phyloP scores from a whole-genome alignment of 73 alveolate species.

The Paramecium primaurelia region DNA sequence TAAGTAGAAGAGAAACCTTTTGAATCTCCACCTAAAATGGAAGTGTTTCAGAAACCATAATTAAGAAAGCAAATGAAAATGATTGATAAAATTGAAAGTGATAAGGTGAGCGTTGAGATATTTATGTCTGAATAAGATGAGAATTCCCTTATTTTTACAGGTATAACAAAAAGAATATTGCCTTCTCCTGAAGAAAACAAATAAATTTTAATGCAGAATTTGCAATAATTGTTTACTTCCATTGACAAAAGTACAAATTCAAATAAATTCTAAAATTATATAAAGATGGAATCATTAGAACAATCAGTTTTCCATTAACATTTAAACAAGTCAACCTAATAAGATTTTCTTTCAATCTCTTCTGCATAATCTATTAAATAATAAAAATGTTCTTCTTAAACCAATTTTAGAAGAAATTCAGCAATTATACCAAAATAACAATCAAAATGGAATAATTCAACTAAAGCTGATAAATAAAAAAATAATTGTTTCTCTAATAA shows the following conservation, averaged over 20 bases:
- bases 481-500: background rate
- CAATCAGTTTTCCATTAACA: background rate
- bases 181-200: constrained; percentile 22
- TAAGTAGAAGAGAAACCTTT: background rate
- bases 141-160: background rate
- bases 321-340: background rate
- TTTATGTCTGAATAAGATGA: constrained; percentile 43
- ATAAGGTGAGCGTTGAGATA: constrained; percentile 1
- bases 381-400: background rate
- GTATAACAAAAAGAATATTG: background rate
- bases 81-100: constrained; percentile 17
- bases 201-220: background rate
- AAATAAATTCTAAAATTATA: background rate
- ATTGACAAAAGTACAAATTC: background rate
- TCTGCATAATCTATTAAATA: background rate
- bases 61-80: background rate
- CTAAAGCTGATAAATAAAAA: background rate
- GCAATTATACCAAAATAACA: background rate
- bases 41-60: background rate
- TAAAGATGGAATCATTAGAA: constrained; percentile 29
- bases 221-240: background rate
- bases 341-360: background rate
- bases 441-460: background rate
- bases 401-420: background rate
- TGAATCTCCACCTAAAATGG: constrained; percentile 23